Base-by-base conservation (phyloP, 2,329 filamentous ascomycete genomes). In the Elsinoe necatrix region DNA sequence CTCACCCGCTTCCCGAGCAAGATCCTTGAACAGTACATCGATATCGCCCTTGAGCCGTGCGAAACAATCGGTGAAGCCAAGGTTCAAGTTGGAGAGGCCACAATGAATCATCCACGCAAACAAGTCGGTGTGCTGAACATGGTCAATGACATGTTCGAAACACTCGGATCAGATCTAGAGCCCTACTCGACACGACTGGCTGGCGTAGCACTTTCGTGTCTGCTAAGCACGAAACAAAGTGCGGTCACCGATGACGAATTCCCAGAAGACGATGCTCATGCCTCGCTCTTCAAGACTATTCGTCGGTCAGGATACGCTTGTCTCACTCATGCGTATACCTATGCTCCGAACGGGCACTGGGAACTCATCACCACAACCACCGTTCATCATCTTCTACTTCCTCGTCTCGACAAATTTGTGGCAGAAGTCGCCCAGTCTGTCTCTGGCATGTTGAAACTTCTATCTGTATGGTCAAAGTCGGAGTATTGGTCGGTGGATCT, bases 41-140 rank as follows among this genome's bases (percentile, higher is more conserved):
- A 86, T 23, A 89, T 98, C 61, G 83, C 89, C 0, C 81, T 93
- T 18, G 87, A 89, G 39, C 77, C 82, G 25, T 18, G 58, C 29
- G 20, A 35, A 16, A 4, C 39, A 31, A 54, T 39, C 21, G 14
- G 23, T 16, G 75, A 80, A 54, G 71, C 78, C 9, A 29, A 8
- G 3, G 45, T 8, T 34, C 21, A 50, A 11, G 8, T 20, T 20
- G 8, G 4, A 12, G 14, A 18, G 5, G 5, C 48, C 31, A 37
- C 34, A 11, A 16, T 12, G 23, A 67, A 72, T 1, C 64, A 72
- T 4, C 64, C 82, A 5, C 72, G 91, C 64, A 93, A 91, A 69
- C 92, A 96, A 69, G 80, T 93, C 58, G 93, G 95, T 75, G 83
- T 96, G 67, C 74, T 95, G 54, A 95, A 95, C 67, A 93, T 97